phyloP scores from a whole-genome alignment of 192 early-diverging fungal genomes.

The Coemansia sp. region DNA sequence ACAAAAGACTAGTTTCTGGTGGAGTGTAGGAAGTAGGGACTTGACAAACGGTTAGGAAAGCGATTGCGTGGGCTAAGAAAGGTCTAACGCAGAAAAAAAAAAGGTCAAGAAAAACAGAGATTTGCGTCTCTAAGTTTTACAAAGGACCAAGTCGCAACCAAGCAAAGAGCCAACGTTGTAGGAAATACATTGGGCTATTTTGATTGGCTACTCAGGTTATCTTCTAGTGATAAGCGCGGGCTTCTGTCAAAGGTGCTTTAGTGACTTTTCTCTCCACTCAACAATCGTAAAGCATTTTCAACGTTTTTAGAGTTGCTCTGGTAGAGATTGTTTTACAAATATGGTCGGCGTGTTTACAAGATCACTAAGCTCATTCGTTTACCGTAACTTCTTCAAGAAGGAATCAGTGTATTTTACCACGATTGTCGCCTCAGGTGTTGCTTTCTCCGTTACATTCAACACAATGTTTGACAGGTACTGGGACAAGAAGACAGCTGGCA shows the following conservation, averaged over 20 bases:
- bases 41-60: background rate
- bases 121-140: background rate
- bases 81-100: constrained; percentile 9
- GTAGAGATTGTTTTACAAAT: constrained; percentile 1
- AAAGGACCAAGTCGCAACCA: background rate
- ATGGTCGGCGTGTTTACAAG: constrained; percentile 49
- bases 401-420: constrained; percentile 55
- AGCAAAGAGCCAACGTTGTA: background rate
- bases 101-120: background rate
- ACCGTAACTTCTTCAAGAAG: constrained; percentile 54
- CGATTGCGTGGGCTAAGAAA: background rate
- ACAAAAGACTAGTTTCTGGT: background rate
- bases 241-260: background rate
- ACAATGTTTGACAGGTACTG: constrained; percentile 49
- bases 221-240: background rate
- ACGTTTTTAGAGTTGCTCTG: background rate
- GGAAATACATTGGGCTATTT: background rate
- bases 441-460: constrained; percentile 46
- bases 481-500: constrained; percentile 50
- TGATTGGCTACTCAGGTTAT: background rate
- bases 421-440: constrained; percentile 37
- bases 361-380: constrained; percentile 38
- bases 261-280: background rate
- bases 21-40: background rate
- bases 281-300: background rate